These are phyloP conservation scores for Fusarium dlaminii DNA, from an alignment of 2,329 filamentous ascomycete species.

Conservation along the genomic window DNA sequence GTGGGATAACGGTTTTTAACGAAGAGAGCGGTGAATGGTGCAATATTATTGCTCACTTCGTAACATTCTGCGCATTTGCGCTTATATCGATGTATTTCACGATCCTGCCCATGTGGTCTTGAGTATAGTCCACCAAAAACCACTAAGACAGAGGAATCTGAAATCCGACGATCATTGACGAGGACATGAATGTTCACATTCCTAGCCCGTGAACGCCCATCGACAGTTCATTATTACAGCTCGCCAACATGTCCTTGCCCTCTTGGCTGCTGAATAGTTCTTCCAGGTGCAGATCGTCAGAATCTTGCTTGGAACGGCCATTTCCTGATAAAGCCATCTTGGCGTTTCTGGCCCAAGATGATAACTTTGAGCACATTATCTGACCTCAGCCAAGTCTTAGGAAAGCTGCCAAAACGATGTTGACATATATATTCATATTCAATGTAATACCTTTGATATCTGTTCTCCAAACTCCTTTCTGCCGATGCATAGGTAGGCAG, in stretches of 20 bases:
- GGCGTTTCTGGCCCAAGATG: background rate
- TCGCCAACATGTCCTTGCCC: background rate
- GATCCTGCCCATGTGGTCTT: background rate
- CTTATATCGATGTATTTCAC: background rate
- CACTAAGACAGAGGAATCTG: background rate
- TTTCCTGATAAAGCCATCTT: background rate
- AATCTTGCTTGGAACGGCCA: background rate
- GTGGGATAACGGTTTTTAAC: background rate
- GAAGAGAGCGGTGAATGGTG: constrained; percentile 21
- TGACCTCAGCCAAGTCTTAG: background rate
- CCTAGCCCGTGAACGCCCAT: background rate
- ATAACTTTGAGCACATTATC: background rate
- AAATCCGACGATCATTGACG: background rate
- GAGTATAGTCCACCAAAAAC: background rate
- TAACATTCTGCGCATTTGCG: constrained; percentile 15
- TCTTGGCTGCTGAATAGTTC: background rate
- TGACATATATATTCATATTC: background rate
- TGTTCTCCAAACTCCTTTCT: constrained; percentile 1
- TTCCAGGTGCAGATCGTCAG: background rate
- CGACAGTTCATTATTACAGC: background rate
- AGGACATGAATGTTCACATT: background rate
- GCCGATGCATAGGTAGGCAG: background rate
- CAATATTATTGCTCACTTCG: constrained; percentile 2
- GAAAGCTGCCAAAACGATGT: background rate
- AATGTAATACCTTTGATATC: background rate